A percentile compares a stretch with the other conserved stretches of the same genome.
Conservation (phyloP, 2,329 filamentous ascomycete species). For the Tympanopsis confertula region DNA sequence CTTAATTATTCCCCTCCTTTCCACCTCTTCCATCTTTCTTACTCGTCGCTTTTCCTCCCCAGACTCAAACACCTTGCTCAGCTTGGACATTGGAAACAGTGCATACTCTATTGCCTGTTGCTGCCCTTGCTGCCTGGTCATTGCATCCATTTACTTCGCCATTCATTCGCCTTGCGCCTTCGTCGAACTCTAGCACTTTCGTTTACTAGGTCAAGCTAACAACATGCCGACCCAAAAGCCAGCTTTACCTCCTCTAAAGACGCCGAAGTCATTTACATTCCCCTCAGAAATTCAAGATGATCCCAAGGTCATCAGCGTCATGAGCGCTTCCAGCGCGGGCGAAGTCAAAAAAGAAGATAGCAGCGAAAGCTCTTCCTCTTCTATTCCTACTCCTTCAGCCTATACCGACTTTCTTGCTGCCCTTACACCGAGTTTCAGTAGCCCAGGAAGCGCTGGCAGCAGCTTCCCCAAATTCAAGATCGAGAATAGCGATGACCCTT, state of each 20-base stretch:
- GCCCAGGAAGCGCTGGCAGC: slow-evolving; percentile 34
- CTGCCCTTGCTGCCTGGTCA: no score
- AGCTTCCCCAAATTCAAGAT: slow-evolving; percentile 22
- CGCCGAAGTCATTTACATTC: neutral
- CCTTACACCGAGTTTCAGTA: slow-evolving; percentile 35
- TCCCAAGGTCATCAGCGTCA: no score
- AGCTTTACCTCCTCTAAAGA: neutral
- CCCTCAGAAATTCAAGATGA: neutral
- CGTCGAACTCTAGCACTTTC: no score
- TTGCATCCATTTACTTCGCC: no score
- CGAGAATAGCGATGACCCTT: neutral
- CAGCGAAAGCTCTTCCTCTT: slow-evolving; percentile 24
- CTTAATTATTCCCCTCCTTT: no score
- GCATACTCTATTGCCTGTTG: no score
- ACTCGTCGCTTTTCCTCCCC: no score
- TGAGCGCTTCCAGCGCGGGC: neutral
- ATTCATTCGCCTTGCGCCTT: no score
- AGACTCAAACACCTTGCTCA: no score
- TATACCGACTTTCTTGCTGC: slow-evolving; percentile 54
- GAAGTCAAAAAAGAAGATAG: neutral
- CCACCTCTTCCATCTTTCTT: no score
- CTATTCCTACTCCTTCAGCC: slow-evolving; percentile 48
- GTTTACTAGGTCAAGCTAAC: no score
- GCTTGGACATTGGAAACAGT: no score
- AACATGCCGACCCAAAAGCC: neutral